These are phyloP conservation scores for Globisporangium acanthophoron DNA, from an alignment of 352 stramenopile genomes.

Conservation along the genomic window DNA sequence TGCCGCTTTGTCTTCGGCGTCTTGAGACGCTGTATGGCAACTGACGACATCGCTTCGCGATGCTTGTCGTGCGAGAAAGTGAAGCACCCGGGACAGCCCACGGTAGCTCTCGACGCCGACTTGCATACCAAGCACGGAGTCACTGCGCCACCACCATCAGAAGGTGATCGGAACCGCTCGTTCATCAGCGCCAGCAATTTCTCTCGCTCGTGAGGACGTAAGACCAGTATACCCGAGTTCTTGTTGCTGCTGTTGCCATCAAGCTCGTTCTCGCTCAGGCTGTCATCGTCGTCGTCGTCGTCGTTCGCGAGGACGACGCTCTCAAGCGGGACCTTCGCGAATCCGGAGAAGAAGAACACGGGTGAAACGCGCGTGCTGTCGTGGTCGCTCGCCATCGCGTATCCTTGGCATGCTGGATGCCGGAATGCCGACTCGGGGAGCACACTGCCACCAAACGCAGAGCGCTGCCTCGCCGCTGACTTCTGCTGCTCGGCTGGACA, in stretches of 20 bases:
- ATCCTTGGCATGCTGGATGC: slow-evolving; percentile 59
- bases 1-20: slow-evolving; percentile 50
- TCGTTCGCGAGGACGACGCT: slow-evolving; percentile 36
- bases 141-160: background rate
- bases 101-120: slow-evolving; percentile 11
- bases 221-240: slow-evolving; percentile 9
- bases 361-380: slow-evolving; percentile 46
- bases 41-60: slow-evolving; percentile 21
- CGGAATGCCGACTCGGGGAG: slow-evolving; percentile 21
- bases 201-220: slow-evolving; percentile 19
- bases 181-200: slow-evolving; percentile 29
- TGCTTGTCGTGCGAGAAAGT: slow-evolving; percentile 39
- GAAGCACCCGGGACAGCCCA: slow-evolving; percentile 69
- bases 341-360: slow-evolving; percentile 56
- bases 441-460: background rate
- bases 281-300: slow-evolving; percentile 15
- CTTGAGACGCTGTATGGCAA: slow-evolving; percentile 39
- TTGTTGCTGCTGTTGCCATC: slow-evolving; percentile 10
- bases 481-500: slow-evolving; percentile 31
- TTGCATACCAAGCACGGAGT: slow-evolving; percentile 33
- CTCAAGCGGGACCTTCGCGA: slow-evolving; percentile 55
- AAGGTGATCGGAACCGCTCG: slow-evolving; percentile 15
- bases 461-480: slow-evolving; percentile 9
- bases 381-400: slow-evolving; percentile 36
- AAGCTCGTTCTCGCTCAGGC: slow-evolving; percentile 17